Conservation (phyloP, 1,139 yeast species). For the Pichia sp. region DNA sequence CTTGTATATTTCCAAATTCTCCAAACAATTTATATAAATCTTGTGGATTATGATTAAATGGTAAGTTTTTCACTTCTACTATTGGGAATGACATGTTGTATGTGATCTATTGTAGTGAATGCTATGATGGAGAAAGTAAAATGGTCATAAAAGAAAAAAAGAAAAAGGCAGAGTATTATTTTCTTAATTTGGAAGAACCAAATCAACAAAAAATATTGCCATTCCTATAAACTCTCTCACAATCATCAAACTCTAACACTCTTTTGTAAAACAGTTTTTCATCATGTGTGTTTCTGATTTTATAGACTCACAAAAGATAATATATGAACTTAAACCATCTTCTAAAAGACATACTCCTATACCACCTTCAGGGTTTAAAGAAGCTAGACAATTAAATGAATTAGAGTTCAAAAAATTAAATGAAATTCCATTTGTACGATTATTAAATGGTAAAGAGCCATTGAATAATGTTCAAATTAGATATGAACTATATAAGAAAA, state of each 20-base stretch:
- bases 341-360: not conserved
- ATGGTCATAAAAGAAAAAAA: not conserved
- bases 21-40: slow-evolving; percentile 51
- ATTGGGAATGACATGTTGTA: slow-evolving; percentile 35
- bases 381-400: slow-evolving; percentile 17
- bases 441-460: slow-evolving; percentile 40
- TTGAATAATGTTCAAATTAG: slow-evolving; percentile 32
- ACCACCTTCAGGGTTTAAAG: slow-evolving; percentile 12
- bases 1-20: slow-evolving; percentile 50
- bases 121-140: not conserved
- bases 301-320: slow-evolving; percentile 27
- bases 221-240: too few species aligned
- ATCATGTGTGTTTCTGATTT: slow-evolving; percentile 11
- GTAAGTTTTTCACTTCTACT: slow-evolving; percentile 52
- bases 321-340: slow-evolving; percentile 21
- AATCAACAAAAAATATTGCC: not conserved
- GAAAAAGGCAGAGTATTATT: not conserved
- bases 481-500: slow-evolving; percentile 34
- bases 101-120: not conserved
- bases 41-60: slow-evolving; percentile 43
- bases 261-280: too few species aligned
- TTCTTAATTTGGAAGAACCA: not conserved
- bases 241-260: too few species aligned
- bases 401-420: slow-evolving; percentile 8
- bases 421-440: slow-evolving; percentile 32